A percentile compares a stretch with the other conserved stretches of the same genome.
Evolutionary conservation across 805 yeast genomes (phyloP).

Genomic region (Isabelozyma rhagii): DNA sequence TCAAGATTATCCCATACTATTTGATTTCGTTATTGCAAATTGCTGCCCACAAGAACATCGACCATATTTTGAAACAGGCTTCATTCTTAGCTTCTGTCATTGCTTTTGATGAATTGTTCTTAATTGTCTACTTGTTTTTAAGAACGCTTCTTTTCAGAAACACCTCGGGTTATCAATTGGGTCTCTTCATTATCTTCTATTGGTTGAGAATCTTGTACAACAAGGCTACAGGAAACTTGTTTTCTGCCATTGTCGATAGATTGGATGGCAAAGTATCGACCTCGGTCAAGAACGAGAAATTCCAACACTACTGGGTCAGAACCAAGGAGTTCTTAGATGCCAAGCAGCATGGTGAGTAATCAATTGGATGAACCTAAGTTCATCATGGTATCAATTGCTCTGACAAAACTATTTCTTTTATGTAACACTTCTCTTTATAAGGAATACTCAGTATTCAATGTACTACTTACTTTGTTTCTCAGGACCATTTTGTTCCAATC

Average conservation of each 20-base stretch:
- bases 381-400: not conserved
- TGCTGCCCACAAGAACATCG: conserved; percentile 36
- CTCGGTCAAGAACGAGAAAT: conserved; percentile 44
- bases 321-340: conserved; percentile 25
- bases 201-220: conserved; percentile 69
- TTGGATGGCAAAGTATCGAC: conserved; percentile 39
- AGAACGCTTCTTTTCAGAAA: conserved; percentile 65
- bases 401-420: not conserved
- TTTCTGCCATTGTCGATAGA: conserved; percentile 38
- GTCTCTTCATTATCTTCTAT: conserved; percentile 54
- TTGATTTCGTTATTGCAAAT: conserved; percentile 59
- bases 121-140: conserved; percentile 49
- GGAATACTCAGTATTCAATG: not conserved
- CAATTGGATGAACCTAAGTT: not conserved
- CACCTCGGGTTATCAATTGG: conserved; percentile 67
- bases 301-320: conserved; percentile 34
- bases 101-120: conserved; percentile 58
- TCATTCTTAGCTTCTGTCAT: conserved; percentile 42
- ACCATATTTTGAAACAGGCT: conserved; percentile 37
- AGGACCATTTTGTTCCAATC: not conserved
- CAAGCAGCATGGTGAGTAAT: conserved; percentile 12
- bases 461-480: not conserved
- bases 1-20: conserved; percentile 61
- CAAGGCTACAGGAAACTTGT: conserved; percentile 43
- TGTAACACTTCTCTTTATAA: not conserved